Evolutionary conservation across 306 rosid species (phyloP).

Genomic region (Trichosanthes cucumerina): DNA sequence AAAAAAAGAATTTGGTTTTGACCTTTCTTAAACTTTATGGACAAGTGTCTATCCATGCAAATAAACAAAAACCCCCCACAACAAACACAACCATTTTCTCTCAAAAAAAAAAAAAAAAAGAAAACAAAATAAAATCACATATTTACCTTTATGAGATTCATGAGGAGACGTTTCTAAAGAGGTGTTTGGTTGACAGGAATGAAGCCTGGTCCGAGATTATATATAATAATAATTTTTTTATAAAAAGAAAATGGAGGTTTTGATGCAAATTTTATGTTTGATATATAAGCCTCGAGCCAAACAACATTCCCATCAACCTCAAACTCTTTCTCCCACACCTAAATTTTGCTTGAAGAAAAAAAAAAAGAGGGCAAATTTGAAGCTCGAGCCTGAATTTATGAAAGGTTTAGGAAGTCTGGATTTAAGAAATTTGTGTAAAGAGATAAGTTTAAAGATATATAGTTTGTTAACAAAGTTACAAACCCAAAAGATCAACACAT

Average conservation of each 20-base stretch:
- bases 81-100: neutral
- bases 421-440: neutral
- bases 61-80: neutral
- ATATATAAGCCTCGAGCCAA: conserved; percentile 48
- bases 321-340: conserved; percentile 17
- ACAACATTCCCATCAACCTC: conserved; percentile 56
- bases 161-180: neutral
- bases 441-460: no score
- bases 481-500: no score
- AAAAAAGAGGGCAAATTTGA: neutral
- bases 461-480: no score
- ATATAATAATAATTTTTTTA: neutral
- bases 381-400: neutral
- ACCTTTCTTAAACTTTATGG: neutral
- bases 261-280: neutral
- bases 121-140: neutral
- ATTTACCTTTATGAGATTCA: neutral
- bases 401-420: neutral
- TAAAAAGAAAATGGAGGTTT: neutral
- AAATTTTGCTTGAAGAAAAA: neutral
- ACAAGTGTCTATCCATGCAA: conserved; percentile 2
- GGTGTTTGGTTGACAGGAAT: conserved; percentile 40
- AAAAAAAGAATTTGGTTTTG: neutral
- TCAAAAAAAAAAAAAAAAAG: no score
- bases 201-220: conserved; percentile 66